Evolutionary conservation across 768 basidiomycete genomes (phyloP).

Genomic region (Glaciozyma antarctica): DNA sequence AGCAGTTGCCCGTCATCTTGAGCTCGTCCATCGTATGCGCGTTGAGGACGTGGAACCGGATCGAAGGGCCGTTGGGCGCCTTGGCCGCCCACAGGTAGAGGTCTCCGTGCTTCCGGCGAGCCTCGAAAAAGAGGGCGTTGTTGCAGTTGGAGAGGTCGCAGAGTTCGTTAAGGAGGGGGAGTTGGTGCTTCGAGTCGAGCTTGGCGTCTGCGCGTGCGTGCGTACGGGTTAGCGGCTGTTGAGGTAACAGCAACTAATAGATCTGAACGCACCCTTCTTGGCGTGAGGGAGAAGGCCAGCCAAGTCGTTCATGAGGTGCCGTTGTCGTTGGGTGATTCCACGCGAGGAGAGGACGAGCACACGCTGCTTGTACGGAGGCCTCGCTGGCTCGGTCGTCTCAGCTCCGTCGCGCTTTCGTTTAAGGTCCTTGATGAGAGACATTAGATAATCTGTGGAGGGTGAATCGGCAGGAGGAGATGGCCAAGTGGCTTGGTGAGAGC

Average conservation of each 20-base stretch:
- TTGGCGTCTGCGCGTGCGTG: conserved; percentile 63
- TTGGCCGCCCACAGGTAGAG: conserved; percentile 94
- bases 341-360: conserved; percentile 85
- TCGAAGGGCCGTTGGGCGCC: conserved; percentile 92
- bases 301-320: conserved; percentile 92
- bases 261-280: conserved; percentile 70
- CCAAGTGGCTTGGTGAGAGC: too few species aligned
- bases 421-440: conserved; percentile 19
- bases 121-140: conserved; percentile 94
- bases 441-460: too few species aligned
- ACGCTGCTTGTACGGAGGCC: conserved; percentile 82
- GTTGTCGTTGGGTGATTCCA: conserved; percentile 90
- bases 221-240: neutral
- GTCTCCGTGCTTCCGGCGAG: conserved; percentile 78
- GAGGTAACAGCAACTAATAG: neutral
- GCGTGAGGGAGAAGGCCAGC: conserved; percentile 82
- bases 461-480: too few species aligned
- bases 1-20: conserved; percentile 97
- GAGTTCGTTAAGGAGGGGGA: conserved; percentile 85
- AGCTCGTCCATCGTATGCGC: conserved; percentile 99
- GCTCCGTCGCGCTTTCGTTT: conserved; percentile 27
- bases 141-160: conserved; percentile 97
- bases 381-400: neutral
- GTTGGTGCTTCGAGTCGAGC: conserved; percentile 89
- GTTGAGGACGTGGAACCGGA: conserved; percentile 97